Conservation (phyloP, 495 filamentous ascomycete genomes). For the Saxophila tyrrhenica region DNA sequence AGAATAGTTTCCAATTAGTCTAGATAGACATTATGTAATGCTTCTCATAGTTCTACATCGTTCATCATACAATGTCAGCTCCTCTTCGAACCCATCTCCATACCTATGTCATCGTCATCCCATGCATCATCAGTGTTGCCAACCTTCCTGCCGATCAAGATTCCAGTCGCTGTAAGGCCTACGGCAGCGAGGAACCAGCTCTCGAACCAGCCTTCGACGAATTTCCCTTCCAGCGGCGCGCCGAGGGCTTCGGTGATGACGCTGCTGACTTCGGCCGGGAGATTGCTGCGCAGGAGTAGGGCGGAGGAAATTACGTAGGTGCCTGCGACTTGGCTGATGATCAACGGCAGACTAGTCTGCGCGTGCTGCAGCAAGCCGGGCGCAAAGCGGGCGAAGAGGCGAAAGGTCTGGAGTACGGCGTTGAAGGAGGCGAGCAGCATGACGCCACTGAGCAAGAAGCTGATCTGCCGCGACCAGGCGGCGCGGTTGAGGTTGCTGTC, state of each 20-base stretch:
- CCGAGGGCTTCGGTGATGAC: constrained; percentile 63
- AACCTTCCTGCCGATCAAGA: constrained; percentile 56
- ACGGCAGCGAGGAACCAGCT: constrained; percentile 62
- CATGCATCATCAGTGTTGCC: constrained; percentile 40
- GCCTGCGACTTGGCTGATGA: constrained; percentile 63
- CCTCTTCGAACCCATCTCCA: constrained; percentile 54
- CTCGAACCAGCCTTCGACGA: constrained; percentile 83
- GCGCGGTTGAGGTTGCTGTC: constrained; percentile 57
- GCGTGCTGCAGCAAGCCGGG: constrained; percentile 49
- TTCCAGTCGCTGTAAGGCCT: constrained; percentile 48
- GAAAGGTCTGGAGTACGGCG: constrained; percentile 63
- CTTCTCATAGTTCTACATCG: no score
- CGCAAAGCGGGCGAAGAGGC: constrained; percentile 57
- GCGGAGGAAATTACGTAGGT: constrained; percentile 71
- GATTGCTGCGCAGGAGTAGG: constrained; percentile 58
- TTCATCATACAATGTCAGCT: constrained; percentile 28
- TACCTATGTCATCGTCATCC: constrained; percentile 54
- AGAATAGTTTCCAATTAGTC: background rate
- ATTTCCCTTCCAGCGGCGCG: constrained; percentile 51
- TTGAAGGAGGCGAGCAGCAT: constrained; percentile 68
- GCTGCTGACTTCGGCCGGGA: constrained; percentile 58
- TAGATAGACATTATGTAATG: background rate
- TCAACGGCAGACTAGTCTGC: constrained; percentile 57
- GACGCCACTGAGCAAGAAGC: constrained; percentile 63
- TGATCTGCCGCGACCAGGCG: constrained; percentile 67